Evolutionary conservation across 805 yeast genomes (phyloP), one percentile per base, ranked within the genome.

Genomic region (Candida arabinofermentans): DNA sequence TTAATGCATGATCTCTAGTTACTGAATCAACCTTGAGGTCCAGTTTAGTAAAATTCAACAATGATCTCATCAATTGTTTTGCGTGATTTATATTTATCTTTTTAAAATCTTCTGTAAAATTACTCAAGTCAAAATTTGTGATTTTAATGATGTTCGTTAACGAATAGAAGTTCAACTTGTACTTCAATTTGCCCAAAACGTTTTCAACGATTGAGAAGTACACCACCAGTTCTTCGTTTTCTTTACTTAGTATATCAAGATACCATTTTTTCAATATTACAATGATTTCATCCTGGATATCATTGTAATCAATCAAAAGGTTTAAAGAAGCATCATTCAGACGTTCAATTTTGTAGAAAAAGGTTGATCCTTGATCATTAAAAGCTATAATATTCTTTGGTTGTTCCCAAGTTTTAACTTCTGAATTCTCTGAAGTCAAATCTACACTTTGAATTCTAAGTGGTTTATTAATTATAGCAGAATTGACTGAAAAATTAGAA

Each of bases 331-430:
- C 77, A 40, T 48, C 53, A 10, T 41, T 48, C 37, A 59, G 30
- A 41, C 56, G 35, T 27, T 62, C 55, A n/a, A 85, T 69, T 40
- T 71, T 68, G 61, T 76, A 86, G 43, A 83, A 77, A 36, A 71
- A 74, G 3, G 77, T 73, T 0, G 80, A 78, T 0, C 88, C 84
- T 46, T 85, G 90, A n/a, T 82, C 89, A 6, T 76, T 75, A 54
- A 75, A 78, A 0, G 86, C 82, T 17, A 83, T 62, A 8, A 76
- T 42, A 41, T 58, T 51, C 37, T 45, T 42, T 7, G 74, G 70
- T 44, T 35, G 57, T 21, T 29, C 64, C 71, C 44, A 59, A 1
- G 62, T 48, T 27, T 49, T 46, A 18, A 60, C 51, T 3, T 24
- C 27, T 2, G 57, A 53, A 17, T 38, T 45, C 10, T 48, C 40